Conservation (phyloP, 2,329 filamentous ascomycete species). For the Pezicula rhizophila region DNA sequence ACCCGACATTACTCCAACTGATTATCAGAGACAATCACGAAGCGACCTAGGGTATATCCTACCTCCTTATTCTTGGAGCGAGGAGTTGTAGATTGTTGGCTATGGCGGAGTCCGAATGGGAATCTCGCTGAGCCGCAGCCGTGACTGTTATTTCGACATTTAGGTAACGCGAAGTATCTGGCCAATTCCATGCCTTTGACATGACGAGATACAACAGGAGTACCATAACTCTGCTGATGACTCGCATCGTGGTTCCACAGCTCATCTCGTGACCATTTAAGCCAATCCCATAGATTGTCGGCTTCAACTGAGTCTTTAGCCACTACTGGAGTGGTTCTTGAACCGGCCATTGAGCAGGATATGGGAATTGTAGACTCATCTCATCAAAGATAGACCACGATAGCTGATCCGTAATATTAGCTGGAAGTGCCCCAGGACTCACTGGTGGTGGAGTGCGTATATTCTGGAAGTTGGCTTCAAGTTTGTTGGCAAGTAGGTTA, state of each 20-base stretch:
- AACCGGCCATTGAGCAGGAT: slow-evolving; percentile 3
- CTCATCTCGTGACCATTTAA: background rate
- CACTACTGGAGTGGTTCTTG: background rate
- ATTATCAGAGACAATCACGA: too few species aligned
- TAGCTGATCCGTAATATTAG: slow-evolving; percentile 3
- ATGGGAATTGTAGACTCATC: slow-evolving; percentile 9
- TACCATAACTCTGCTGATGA: too few species aligned
- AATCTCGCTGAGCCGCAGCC: too few species aligned
- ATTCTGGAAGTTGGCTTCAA: slow-evolving; percentile 17
- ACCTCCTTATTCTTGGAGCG: too few species aligned
- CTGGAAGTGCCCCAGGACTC: slow-evolving; percentile 2
- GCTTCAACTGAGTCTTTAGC: background rate
- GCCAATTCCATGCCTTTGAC: too few species aligned
- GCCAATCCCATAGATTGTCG: background rate
- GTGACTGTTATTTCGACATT: too few species aligned
- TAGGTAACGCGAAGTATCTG: too few species aligned
- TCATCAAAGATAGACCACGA: slow-evolving; percentile 19
- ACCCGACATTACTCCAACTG: too few species aligned
- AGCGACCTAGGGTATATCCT: too few species aligned
- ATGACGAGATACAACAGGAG: too few species aligned
- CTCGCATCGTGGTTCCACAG: background rate
- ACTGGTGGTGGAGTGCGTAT: slow-evolving; percentile 15
- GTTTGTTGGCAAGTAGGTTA: slow-evolving; percentile 14
- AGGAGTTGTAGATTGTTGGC: too few species aligned
- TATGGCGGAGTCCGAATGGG: too few species aligned